Percentiles rank a stretch among this genome's conserved stretches.
These are phyloP conservation scores for Andrographis paniculata DNA, from an alignment of 305 asterid genomes.

Conservation along the genomic window DNA sequence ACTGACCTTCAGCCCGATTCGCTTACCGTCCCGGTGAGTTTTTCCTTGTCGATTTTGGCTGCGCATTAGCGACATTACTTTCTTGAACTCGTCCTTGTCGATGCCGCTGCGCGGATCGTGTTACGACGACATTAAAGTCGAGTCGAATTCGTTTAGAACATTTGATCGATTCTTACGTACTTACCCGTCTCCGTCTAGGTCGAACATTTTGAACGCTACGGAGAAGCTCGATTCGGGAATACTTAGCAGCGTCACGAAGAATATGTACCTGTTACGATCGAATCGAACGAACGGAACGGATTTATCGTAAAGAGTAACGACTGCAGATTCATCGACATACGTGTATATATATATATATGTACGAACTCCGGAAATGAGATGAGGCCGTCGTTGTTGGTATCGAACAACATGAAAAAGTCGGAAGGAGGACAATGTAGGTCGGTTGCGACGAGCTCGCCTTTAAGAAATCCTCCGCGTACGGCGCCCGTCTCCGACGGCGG, in stretches of 20 bases:
- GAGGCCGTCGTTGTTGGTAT: conserved; percentile 76
- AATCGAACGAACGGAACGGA: not conserved
- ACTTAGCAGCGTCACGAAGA: conserved; percentile 73
- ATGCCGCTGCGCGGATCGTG: conserved; percentile 37
- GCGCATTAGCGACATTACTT: conserved; percentile 89
- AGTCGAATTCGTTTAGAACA: too few relatives aligned
- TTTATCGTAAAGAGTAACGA: not conserved
- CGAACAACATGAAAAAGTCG: conserved; percentile 73
- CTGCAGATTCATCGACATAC: not conserved
- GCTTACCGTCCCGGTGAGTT: conserved; percentile 64
- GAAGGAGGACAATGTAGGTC: conserved; percentile 67
- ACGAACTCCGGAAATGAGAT: conserved; percentile 83
- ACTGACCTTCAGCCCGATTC: conserved; percentile 61
- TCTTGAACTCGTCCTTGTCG: conserved; percentile 75
- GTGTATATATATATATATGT: not conserved
- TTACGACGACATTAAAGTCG: not conserved
- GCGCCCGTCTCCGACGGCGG: conserved; percentile 69
- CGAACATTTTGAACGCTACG: conserved; percentile 80
- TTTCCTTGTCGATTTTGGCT: conserved; percentile 68
- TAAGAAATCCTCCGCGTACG: conserved; percentile 64
- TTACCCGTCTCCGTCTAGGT: conserved; percentile 70
- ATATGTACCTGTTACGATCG: conserved; percentile 53
- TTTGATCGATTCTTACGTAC: conserved; percentile 5
- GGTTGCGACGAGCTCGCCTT: conserved; percentile 45
- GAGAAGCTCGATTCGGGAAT: conserved; percentile 88